These are phyloP conservation scores for Lecanosticta acicola DNA, from an alignment of 2,329 filamentous ascomycete genomes.

Conservation along the genomic window DNA sequence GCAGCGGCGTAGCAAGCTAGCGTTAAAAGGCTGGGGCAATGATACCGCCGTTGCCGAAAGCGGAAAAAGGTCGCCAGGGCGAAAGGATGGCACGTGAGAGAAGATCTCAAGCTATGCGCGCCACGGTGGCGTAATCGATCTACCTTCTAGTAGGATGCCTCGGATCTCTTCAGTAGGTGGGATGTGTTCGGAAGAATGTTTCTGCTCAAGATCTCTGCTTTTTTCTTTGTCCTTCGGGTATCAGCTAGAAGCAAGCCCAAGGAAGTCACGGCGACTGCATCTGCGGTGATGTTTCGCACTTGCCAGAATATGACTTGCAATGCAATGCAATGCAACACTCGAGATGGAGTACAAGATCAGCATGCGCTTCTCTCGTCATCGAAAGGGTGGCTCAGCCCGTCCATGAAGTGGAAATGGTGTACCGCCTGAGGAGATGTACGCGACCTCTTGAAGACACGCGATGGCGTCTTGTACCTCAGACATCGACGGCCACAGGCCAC, in stretches of 20 bases:
- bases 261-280: conserved; percentile 50
- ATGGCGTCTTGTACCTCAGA: too few relatives aligned
- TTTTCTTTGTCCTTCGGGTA: too few relatives aligned
- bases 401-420: conserved; percentile 48
- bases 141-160: too few relatives aligned
- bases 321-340: conserved; percentile 51
- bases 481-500: too few relatives aligned
- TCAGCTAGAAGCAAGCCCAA: conserved; percentile 55
- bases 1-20: conserved; percentile 59
- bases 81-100: too few relatives aligned
- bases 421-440: conserved; percentile 56
- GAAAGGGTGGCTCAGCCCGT: conserved; percentile 17
- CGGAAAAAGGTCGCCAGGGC: conserved; percentile 55
- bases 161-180: too few relatives aligned
- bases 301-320: conserved; percentile 57
- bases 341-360: conserved; percentile 50
- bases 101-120: too few relatives aligned
- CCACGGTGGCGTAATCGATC: too few relatives aligned
- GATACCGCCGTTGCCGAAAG: conserved; percentile 60
- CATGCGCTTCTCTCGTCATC: conserved; percentile 55
- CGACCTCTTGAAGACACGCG: too few relatives aligned
- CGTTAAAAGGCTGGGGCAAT: conserved; percentile 59
- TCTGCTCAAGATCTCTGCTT: background rate
- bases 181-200: too few relatives aligned
- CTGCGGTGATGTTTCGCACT: conserved; percentile 44